Percentiles rank a stretch among this genome's conserved stretches.
These are phyloP conservation scores for Eremothecium cymbalariae DNA, from an alignment of 1,139 yeast genomes.

Conservation along the genomic window DNA sequence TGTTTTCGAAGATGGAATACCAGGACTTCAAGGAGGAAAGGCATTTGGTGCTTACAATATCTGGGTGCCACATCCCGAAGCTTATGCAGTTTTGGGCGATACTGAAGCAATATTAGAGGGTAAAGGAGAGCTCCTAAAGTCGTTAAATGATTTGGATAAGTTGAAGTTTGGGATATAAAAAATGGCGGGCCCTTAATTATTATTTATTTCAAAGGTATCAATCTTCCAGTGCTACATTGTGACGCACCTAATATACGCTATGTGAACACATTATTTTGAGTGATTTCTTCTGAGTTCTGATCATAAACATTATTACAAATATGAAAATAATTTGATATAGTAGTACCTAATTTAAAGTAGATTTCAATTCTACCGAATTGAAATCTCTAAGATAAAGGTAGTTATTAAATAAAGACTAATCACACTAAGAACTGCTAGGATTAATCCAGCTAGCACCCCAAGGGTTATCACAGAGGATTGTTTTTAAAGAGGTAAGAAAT, in stretches of 20 bases:
- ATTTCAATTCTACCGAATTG: no score
- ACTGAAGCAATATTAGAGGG: constrained; percentile 44
- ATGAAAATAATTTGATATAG: no score
- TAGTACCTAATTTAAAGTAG: no score
- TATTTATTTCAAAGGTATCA: no score
- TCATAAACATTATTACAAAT: no score
- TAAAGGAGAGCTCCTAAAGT: constrained; percentile 48
- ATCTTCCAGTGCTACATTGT: neutral
- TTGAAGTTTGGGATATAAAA: constrained; percentile 40
- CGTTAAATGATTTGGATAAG: constrained; percentile 49
- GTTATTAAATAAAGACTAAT: no score
- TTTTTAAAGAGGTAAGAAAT: constrained; percentile 82
- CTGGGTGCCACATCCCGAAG: constrained; percentile 86
- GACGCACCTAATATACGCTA: constrained; percentile 1
- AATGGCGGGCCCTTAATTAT: no score
- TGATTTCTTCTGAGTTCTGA: no score
- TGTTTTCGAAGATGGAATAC: constrained; percentile 89
- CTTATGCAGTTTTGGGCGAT: constrained; percentile 42
- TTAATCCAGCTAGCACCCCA: no score
- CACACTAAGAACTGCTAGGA: no score
- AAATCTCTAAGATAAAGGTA: no score
- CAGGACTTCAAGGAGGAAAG: constrained; percentile 76
- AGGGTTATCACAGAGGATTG: constrained; percentile 47
- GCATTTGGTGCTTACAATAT: constrained; percentile 80
- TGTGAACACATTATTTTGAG: no score